Conservation (phyloP, 768 basidiomycete genomes). For the Infundibulicybe gibba region DNA sequence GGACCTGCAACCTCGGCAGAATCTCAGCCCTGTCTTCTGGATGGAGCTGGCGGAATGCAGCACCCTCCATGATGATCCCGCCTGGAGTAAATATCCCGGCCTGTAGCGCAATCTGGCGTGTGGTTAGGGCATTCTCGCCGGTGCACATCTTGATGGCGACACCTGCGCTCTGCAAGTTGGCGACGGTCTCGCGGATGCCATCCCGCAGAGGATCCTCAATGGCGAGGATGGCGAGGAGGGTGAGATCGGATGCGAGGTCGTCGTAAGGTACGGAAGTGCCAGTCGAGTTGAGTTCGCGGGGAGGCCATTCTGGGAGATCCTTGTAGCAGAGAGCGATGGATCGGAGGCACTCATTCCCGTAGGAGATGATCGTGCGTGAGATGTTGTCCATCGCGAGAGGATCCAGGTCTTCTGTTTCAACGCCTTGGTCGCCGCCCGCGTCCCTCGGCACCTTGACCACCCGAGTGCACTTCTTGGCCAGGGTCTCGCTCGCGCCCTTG, state of each 20-base stretch:
- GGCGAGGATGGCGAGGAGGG: slow-evolving; percentile 65
- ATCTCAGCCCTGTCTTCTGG: slow-evolving; percentile 53
- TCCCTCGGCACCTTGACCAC: background rate
- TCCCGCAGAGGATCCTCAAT: slow-evolving; percentile 77
- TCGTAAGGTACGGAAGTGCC: slow-evolving; percentile 43
- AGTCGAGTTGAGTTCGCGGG: slow-evolving; percentile 25
- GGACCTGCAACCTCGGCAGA: slow-evolving; percentile 71
- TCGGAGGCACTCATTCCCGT: slow-evolving; percentile 74
- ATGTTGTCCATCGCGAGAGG: slow-evolving; percentile 62
- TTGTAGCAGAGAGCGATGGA: slow-evolving; percentile 76
- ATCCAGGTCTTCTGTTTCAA: slow-evolving; percentile 31
- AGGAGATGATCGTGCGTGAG: slow-evolving; percentile 28
- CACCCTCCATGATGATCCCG: slow-evolving; percentile 81
- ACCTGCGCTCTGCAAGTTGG: slow-evolving; percentile 64
- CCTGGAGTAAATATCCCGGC: slow-evolving; percentile 77
- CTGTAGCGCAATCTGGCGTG: slow-evolving; percentile 74
- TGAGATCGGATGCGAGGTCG: slow-evolving; percentile 52
- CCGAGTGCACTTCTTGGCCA: slow-evolving; percentile 50
- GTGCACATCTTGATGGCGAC: slow-evolving; percentile 82
- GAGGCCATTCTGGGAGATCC: slow-evolving; percentile 69
- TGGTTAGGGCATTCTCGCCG: slow-evolving; percentile 73
- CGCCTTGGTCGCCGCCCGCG: slow-evolving; percentile 6
- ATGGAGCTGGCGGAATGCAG: slow-evolving; percentile 36
- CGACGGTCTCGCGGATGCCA: slow-evolving; percentile 70
- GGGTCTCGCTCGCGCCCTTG: slow-evolving; percentile 77